Conservation (phyloP, 805 yeast species). For the Saccharomyces mikatae region DNA sequence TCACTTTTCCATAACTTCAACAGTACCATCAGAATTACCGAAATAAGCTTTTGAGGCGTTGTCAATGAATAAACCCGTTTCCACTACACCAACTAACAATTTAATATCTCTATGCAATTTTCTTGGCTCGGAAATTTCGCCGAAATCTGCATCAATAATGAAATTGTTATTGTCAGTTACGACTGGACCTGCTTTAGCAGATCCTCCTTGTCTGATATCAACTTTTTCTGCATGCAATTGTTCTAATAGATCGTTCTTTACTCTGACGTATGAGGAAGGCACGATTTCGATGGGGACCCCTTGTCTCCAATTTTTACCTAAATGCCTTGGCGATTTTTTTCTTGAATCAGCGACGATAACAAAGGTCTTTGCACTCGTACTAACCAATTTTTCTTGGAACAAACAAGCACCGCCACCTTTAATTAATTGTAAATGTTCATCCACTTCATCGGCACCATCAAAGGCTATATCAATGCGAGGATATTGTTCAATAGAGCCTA, state of each 20-base stretch:
- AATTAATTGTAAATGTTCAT: conserved; percentile 68
- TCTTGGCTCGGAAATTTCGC: conserved; percentile 48
- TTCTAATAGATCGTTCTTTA: conserved; percentile 49
- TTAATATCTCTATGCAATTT: conserved; percentile 60
- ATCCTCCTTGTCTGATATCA: conserved; percentile 72
- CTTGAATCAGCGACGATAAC: conserved; percentile 88
- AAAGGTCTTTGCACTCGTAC: conserved; percentile 66
- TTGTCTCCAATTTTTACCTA: conserved; percentile 78
- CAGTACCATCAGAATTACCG: conserved; percentile 75
- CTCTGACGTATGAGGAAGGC: conserved; percentile 77
- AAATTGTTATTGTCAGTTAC: conserved; percentile 94
- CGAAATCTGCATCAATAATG: conserved; percentile 88
- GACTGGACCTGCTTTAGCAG: conserved; percentile 94
- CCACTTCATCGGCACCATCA: conserved; percentile 98
- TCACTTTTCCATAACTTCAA: conserved; percentile 27
- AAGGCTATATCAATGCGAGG: conserved; percentile 85
- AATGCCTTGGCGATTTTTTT: conserved; percentile 56
- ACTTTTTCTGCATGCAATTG: conserved; percentile 46
- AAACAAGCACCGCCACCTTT: conserved; percentile 99
- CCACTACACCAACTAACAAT: conserved; percentile 84
- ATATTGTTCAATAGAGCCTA: conserved; percentile 78
- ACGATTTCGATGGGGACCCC: conserved; percentile 96
- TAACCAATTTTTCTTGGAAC: conserved; percentile 92
- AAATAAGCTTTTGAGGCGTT: conserved; percentile 74
- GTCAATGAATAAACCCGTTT: conserved; percentile 79